Evolutionary conservation across 2,329 filamentous ascomycete genomes (phyloP), one percentile per base, ranked within the genome.

Genomic region (Microdochium nivale): DNA sequence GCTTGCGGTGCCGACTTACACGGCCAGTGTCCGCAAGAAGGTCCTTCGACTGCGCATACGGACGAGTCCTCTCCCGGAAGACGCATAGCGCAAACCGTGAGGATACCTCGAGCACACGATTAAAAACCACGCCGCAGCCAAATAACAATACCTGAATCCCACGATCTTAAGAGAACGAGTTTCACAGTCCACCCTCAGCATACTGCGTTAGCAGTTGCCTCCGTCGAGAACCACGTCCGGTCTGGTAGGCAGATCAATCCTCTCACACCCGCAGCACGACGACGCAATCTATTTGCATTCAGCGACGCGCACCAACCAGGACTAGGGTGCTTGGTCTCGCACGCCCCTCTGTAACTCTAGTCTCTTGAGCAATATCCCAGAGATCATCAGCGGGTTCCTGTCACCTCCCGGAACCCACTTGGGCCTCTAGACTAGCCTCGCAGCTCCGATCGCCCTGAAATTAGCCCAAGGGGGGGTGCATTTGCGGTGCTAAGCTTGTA

Each of bases 261-360:
- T 7, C 14, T 4, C 27, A 30, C 27, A 30, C 27, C 5, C 5
- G 27, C 33, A 37, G 33, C 33, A 37, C 33, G 33, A 37, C 33
- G 33, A 37, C 13, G 33, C 33, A 37, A 37, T 37, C n/a, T 37
- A 19, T 19, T 37, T 19, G 11, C 40, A 11, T 19, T 23, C 40
- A 16, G 14, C 10, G 8, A 19, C 9, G 19, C 7, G 16, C n/a
- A 44, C n/a, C 40, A 19, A 5, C 19, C 16, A 44, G 40, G 19
- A 44, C 40, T 44, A 44, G 40, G 40, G 16, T 19, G 40, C 8
- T 23, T 16, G 5, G 16, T 44, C 10, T 44, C 3, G 7, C 40
- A 44, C 40, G 40, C 40, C 40, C 40, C 40, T 44, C 40, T 44
- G n/a, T n/a, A n/a, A n/a, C n/a, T n/a, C n/a, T n/a, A n/a, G n/a